Base-by-base conservation (phyloP, 2,329 filamentous ascomycete genomes). In the Beauveria asiatica region DNA sequence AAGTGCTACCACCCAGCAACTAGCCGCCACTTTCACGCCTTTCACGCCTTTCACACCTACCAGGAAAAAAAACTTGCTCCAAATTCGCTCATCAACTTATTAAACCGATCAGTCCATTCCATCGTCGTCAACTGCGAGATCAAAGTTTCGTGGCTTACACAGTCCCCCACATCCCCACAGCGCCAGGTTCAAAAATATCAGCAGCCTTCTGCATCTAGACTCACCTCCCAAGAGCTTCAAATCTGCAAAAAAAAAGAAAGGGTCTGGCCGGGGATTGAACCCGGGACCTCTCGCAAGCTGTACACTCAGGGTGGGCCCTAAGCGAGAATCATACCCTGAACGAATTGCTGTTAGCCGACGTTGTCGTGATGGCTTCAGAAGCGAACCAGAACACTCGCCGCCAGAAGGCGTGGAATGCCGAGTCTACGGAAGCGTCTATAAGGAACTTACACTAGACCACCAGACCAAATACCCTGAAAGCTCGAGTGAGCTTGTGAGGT, bases 231-330 rank as follows among this genome's bases (percentile, higher is more conserved):
- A 41, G 5, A 16, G 19, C 4, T 49, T 2, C 7, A 21, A 44
- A 51, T 19, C 23, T 6, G 10, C 45, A 69, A 72, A 71, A 72
- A 69, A 72, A 71, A 72, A 66, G 23, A 45, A 62, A 66, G 73
- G 73, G 73, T 74, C 73, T 74, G 73, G 72, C 74, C 74, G 74
- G 72, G 74, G 72, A 75, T 76, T 73, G 74, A 76, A 75, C 74
- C 72, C 74, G 74, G 73, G 74, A 75, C 74, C 74, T 75, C 74
- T 75, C 74, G 74, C 74, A 76, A 37, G 33, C 33, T 68, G 51
- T 56, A 44, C 23, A 50, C 56, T 39, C 61, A 66, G 66, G 67
- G 63, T 65, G 57, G 63, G 25, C 68, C 68, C 67, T 69, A 69
- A 68, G 67, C 68, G 66, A 69, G 67, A 70, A 70, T 69, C 67